phyloP scores from a whole-genome alignment of 306 rosid species.

The Acacia acuminata region DNA sequence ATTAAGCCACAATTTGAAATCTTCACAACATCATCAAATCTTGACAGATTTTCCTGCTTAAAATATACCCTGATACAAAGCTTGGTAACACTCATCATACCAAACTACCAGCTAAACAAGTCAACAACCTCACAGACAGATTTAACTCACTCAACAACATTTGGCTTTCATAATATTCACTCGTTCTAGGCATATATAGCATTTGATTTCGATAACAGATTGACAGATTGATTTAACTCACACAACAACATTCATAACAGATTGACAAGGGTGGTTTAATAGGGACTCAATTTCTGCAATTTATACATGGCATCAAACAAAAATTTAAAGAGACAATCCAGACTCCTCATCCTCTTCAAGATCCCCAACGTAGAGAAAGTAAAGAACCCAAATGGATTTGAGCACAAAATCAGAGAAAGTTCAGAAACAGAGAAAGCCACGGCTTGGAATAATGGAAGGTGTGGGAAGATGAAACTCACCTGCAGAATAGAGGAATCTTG shows the following conservation, averaged over 20 bases:
- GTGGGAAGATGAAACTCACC: too few species aligned
- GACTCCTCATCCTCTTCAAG: constrained; percentile 98
- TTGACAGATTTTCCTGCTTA: not conserved
- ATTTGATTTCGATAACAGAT: too few species aligned
- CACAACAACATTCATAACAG: too few species aligned
- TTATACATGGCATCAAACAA: constrained; percentile 36
- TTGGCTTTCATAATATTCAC: too few species aligned
- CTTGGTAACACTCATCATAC: not conserved
- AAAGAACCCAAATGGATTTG: constrained; percentile 72
- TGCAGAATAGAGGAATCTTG: too few species aligned
- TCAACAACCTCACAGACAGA: not conserved
- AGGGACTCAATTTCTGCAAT: constrained; percentile 22
- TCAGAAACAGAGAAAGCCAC: too few species aligned
- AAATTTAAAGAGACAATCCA: constrained; percentile 72
- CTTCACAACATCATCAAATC: too few species aligned
- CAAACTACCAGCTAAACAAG: not conserved
- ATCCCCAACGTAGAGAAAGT: constrained; percentile 51
- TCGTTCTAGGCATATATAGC: not conserved
- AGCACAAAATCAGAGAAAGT: too few species aligned
- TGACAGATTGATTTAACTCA: too few species aligned
- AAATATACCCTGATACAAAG: not conserved
- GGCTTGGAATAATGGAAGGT: too few species aligned
- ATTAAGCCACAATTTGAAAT: too few species aligned
- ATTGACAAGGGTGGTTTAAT: constrained; percentile 33
- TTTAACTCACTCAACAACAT: not conserved